phyloP scores from a whole-genome alignment of 495 filamentous ascomycete species.

The Lasiosphaeria hispida region DNA sequence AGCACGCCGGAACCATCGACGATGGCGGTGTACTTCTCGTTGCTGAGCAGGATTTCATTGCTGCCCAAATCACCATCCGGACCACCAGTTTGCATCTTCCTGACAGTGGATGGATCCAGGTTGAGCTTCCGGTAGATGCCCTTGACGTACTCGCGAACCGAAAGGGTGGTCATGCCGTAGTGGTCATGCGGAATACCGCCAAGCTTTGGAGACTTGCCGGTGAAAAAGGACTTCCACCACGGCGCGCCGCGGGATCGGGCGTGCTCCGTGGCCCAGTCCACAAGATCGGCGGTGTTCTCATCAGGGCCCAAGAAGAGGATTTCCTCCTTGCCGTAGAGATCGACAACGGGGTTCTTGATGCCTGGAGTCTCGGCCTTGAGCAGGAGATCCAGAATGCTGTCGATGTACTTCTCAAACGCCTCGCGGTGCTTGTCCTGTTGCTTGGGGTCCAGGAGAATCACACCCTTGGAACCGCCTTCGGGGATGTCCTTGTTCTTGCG shows the following conservation, averaged over 20 bases:
- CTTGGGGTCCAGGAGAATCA: slow-evolving; percentile 87
- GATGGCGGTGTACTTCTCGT: slow-evolving; percentile 89
- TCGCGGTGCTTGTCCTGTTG: slow-evolving; percentile 89
- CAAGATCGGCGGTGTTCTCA: slow-evolving; percentile 96
- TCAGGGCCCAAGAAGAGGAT: slow-evolving; percentile 98
- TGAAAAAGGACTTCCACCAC: slow-evolving; percentile 99
- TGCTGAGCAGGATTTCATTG: slow-evolving; percentile 93
- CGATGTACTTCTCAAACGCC: slow-evolving; percentile 99
- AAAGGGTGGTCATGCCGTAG: slow-evolving; percentile 98
- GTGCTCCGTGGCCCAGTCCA: slow-evolving; percentile 97
- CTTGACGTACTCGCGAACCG: slow-evolving; percentile 90
- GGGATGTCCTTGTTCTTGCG: slow-evolving; percentile 99
- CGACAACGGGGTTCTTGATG: slow-evolving; percentile 98
- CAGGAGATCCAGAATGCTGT: slow-evolving; percentile 92
- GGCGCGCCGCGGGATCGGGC: slow-evolving; percentile 82
- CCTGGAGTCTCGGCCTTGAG: slow-evolving; percentile 86
- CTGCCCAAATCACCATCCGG: slow-evolving; percentile 96
- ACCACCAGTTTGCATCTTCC: slow-evolving; percentile 95
- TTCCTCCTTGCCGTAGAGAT: slow-evolving; percentile 88
- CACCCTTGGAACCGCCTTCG: slow-evolving; percentile 98
- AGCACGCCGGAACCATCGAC: slow-evolving; percentile 95
- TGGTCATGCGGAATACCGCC: slow-evolving; percentile 94
- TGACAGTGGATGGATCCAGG: slow-evolving; percentile 75
- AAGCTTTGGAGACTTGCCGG: slow-evolving; percentile 91
- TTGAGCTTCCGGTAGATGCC: slow-evolving; percentile 96